Percentiles rank a stretch among this genome's conserved stretches.
phyloP scores from a whole-genome alignment of 2,329 filamentous ascomycete genomes.

The Aspergillus latus region DNA sequence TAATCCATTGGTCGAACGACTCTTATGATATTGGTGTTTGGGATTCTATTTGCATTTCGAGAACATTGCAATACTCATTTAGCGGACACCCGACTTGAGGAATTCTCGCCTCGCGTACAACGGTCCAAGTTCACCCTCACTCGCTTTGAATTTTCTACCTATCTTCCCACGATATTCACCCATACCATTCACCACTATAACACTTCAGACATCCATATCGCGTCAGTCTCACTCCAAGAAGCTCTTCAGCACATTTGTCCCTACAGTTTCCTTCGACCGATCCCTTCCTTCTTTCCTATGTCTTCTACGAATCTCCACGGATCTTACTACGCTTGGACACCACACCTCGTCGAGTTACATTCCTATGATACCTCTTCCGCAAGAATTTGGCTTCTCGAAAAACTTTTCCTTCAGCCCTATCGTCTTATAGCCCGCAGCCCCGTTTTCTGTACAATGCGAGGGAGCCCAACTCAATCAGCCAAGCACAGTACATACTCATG shows the following conservation, averaged over 20 bases:
- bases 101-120: not conserved
- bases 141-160: conserved; percentile 20
- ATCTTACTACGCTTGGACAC: conserved; percentile 19
- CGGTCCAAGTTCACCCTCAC: conserved; percentile 17
- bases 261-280: conserved; percentile 15
- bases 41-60: conserved; percentile 11
- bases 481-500: conserved; percentile 32
- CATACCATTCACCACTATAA: not conserved
- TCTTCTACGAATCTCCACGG: conserved; percentile 24
- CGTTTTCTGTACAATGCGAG: conserved; percentile 31
- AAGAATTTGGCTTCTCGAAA: conserved; percentile 29
- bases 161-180: conserved; percentile 3
- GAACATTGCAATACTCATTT: conserved; percentile 5
- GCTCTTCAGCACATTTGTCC: conserved; percentile 2
- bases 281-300: conserved; percentile 10
- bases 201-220: conserved; percentile 9
- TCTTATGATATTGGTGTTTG: conserved; percentile 14
- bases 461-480: conserved; percentile 22
- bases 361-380: conserved; percentile 26
- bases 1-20: conserved; percentile 14
- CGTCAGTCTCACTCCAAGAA: conserved; percentile 1
- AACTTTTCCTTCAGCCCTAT: conserved; percentile 24
- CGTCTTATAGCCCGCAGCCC: conserved; percentile 33
- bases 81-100: conserved; percentile 13
- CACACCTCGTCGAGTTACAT: conserved; percentile 12